These are phyloP conservation scores for Cardamine occulta DNA, from an alignment of 345 rosid species.

Conservation along the genomic window DNA sequence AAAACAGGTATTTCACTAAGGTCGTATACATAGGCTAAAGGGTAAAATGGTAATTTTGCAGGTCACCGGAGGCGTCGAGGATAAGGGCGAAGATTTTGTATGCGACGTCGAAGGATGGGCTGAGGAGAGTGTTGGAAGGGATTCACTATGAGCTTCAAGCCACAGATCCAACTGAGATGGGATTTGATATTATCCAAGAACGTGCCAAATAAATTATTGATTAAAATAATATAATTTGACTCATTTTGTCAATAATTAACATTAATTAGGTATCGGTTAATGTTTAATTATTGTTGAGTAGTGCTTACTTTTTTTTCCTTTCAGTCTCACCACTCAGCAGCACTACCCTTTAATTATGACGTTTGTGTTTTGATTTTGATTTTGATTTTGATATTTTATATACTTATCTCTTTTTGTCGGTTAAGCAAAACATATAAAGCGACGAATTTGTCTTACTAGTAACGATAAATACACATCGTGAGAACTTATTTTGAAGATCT, in stretches of 20 bases:
- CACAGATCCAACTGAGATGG: conserved; percentile 96
- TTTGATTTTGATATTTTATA: not conserved
- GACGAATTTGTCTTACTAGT: not conserved
- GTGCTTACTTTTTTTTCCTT: conserved; percentile 29
- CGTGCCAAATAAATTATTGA: conserved; percentile 59
- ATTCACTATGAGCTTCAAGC: conserved; percentile 94
- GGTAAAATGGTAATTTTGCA: not conserved
- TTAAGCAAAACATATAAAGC: conserved; percentile 14
- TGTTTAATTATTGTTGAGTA: conserved; percentile 42
- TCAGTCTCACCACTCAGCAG: conserved; percentile 33
- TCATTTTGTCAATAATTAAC: conserved; percentile 49
- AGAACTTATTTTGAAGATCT: not conserved
- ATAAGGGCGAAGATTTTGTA: conserved; percentile 87
- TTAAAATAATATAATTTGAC: conserved; percentile 25
- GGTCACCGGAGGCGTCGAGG: conserved; percentile 87
- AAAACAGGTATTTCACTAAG: not conserved
- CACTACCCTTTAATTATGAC: conserved; percentile 32
- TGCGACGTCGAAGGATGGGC: conserved; percentile 86
- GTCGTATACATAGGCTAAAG: not conserved
- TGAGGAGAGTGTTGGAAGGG: conserved; percentile 88
- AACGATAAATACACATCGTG: not conserved
- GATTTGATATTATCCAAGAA: conserved; percentile 78
- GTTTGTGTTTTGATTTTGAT: conserved; percentile 22
- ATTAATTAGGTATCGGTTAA: conserved; percentile 39
- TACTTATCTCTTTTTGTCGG: conserved; percentile 31